Base-by-base conservation (phyloP, 1,139 yeast genomes). In the Sporopachydermia cereana region DNA sequence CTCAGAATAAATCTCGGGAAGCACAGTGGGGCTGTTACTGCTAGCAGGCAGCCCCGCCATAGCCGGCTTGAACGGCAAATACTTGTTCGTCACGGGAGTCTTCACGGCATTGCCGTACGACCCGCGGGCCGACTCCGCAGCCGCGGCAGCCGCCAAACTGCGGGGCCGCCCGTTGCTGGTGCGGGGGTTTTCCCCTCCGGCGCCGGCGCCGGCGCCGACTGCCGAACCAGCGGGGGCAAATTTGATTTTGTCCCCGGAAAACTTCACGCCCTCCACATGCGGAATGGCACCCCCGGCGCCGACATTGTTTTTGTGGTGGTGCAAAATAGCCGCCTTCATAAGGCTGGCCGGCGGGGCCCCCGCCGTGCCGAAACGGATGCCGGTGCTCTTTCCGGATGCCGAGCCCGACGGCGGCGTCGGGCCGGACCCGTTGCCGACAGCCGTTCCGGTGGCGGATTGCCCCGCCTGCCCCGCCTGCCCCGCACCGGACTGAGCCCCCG, bases 1-100 rank as follows among this genome's bases (percentile, higher is more conserved):
- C 49, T 57, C 75, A 2, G 72, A 67, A 49, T 62, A 62, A 31
- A 71, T 72, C 23, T 72, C 76, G 0, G 76, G 76, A 34, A 71
- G 56, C 2, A 58, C 54, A 2, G 53, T 49, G 22, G 56, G 46
- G 2, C 50, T 43, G 1, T 25, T 36, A 7, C 12, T 7, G 5
- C 39, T n/a, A 9, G n/a, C 39, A 9, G 39, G 22, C 22, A 34
- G 39, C 9, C 18, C 22, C 12, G 18, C 22, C 7, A 25, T 25
- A 34, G 39, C 9, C 5, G 39, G 22, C n/a, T 34, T 34, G 22
- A 34, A 34, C 17, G 5, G 39, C 22, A n/a, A 34, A 7, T 5
- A 7, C 17, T n/a, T 5, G 22, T 34, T 34, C 20, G 12, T 16
- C 9, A 34, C 39, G 5, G 39, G 39, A 12, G 39, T 34, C 22